phyloP scores from a whole-genome alignment of 768 basidiomycete species.

The Naganishia vaughanmartiniae region DNA sequence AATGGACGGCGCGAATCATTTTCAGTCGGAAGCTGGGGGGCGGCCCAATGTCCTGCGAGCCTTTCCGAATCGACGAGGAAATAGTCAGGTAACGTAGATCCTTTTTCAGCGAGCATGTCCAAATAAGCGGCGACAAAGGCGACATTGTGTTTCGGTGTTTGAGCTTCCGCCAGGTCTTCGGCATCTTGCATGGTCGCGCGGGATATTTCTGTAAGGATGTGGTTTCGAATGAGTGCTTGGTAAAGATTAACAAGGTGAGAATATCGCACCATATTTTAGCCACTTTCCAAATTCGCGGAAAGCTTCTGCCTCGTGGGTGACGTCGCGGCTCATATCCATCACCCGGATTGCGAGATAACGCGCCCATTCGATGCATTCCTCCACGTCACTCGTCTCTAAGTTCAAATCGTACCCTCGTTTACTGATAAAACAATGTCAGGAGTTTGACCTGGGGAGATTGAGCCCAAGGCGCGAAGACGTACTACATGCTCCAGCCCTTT shows the following conservation, averaged over 20 bases:
- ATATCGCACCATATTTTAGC: slow-evolving; percentile 24
- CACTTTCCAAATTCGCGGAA: slow-evolving; percentile 28
- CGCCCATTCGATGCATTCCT: slow-evolving; percentile 24
- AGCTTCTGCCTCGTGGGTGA: slow-evolving; percentile 4
- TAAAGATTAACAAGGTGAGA: neutral
- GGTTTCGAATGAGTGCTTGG: neutral
- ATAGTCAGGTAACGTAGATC: neutral
- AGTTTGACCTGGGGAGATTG: neutral
- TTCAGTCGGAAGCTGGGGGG: neutral
- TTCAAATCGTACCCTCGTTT: slow-evolving; percentile 10
- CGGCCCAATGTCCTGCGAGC: neutral
- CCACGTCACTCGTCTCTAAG: neutral
- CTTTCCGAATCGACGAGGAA: slow-evolving; percentile 12
- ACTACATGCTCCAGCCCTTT: slow-evolving; percentile 19
- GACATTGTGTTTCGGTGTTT: slow-evolving; percentile 10
- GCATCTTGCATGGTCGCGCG: slow-evolving; percentile 9
- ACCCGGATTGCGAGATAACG: slow-evolving; percentile 24
- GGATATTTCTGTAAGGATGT: neutral
- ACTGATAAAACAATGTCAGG: slow-evolving; percentile 1
- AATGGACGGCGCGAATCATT: neutral
- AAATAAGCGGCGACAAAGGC: neutral
- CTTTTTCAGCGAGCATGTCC: slow-evolving; percentile 7
- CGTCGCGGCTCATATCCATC: slow-evolving; percentile 21
- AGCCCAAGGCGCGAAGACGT: neutral
- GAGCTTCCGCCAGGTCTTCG: slow-evolving; percentile 2